Base-by-base conservation (phyloP, 441 rosid genomes). In the Kokia cookei region DNA sequence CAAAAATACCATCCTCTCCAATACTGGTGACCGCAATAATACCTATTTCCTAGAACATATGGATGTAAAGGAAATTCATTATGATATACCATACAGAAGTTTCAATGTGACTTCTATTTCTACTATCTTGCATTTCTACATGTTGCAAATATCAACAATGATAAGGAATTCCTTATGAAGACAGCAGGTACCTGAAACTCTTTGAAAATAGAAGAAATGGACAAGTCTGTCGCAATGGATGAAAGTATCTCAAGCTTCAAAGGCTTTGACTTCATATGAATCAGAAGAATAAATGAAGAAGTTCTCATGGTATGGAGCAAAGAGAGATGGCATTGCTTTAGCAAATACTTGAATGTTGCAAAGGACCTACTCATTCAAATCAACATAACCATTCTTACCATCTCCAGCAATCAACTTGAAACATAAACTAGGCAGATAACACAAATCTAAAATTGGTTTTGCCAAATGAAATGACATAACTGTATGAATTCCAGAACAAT, bases 161-260 rank as follows among this genome's bases (percentile, higher is more conserved):
- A 72, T 40, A 26, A 40, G 63, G 40, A 63, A 42, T 42, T 17
- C 26, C 15, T 59, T 40, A 14, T 29, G 40, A 73, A 60, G 54
- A 75, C 71, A 26, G 43, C 55, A 24, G 48, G 69, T 82, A 95
- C 99, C 97, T 93, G 96, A 84, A 93, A 89, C 79, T 95, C 99
- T 82, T 82, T 91, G 78, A 93, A 85, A 81, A 91, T 80, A 13
- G 87, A 84, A 66, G 90, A 73, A 81, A 93, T 82, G 45, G 97
- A 89, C 59, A 85, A 88, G 70, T 89, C 88, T 50, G 91, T 85
- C 66, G 90, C 86, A 78, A 93, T 85, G 72, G 83, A 87, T 82
- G 95, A 90, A 80, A 95, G 91, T 79, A 93, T 91, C 84, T 89
- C 94, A 79, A 95, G 97, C 89, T 93, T 95, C 85, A 93, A n/a